Conservation (phyloP, 345 rosid genomes). For the Euphorbia tirucalli region DNA sequence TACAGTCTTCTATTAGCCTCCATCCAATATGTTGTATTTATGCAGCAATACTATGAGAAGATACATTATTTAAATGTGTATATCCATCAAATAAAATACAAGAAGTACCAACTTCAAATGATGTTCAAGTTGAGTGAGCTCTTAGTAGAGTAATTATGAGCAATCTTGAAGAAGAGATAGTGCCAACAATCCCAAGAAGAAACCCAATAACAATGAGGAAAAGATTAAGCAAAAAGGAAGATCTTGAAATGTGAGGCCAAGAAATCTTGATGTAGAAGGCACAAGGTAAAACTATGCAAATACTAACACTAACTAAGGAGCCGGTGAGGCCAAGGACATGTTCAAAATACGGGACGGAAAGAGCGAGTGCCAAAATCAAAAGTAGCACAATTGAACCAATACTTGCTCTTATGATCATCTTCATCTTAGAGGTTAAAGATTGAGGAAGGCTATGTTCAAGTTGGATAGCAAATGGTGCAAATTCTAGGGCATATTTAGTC, state of each 20-base stretch:
- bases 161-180: slow-evolving; percentile 44
- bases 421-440: slow-evolving; percentile 35
- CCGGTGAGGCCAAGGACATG: slow-evolving; percentile 69
- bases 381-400: slow-evolving; percentile 55
- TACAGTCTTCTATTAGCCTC: too few species aligned
- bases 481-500: slow-evolving; percentile 79
- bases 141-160: slow-evolving; percentile 32
- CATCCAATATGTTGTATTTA: too few species aligned
- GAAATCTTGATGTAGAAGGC: slow-evolving; percentile 61
- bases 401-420: slow-evolving; percentile 43
- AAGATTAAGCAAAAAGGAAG: slow-evolving; percentile 34
- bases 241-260: slow-evolving; percentile 42
- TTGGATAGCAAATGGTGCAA: slow-evolving; percentile 75
- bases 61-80: too few species aligned
- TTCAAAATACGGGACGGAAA: slow-evolving; percentile 61
- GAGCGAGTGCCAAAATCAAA: slow-evolving; percentile 51
- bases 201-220: slow-evolving; percentile 47
- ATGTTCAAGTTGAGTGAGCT: slow-evolving; percentile 13
- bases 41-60: too few species aligned
- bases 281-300: slow-evolving; percentile 55
- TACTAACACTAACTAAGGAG: slow-evolving; percentile 55
- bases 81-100: too few species aligned
- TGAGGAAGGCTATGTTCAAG: slow-evolving; percentile 51
- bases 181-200: slow-evolving; percentile 55
- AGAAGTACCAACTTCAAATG: neutral